Evolutionary conservation across 2,329 filamentous ascomycete genomes (phyloP), one percentile per base, ranked within the genome.

Genomic region (Aspergillus puulaauensis): DNA sequence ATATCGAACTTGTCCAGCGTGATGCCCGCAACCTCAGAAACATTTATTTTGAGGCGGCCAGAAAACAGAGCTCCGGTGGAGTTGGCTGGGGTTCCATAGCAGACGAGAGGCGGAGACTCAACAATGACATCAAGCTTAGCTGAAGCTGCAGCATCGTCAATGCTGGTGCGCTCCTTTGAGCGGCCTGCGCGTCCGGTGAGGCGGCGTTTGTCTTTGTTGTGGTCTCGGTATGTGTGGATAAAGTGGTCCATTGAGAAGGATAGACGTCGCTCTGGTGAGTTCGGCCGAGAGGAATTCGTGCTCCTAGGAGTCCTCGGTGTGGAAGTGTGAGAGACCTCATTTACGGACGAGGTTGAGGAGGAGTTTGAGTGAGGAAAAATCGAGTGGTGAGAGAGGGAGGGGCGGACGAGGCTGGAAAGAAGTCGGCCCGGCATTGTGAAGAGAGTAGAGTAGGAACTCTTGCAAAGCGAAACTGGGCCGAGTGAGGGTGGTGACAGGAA

Each of bases 41-140:
- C 84, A 40, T 86, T 80, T 54, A 98, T 76, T 66, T 88, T 86
- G 66, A 98, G 79, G 72, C 91, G 90, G 31, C 92, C 92, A 1
- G 91, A 96, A 51, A 97, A 84, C 59, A 97, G 80, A 6, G 92
- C 91, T 56, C 93, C 93, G 3, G 88, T 89, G 66, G 92, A 96
- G 64, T 84, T 83, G 61, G 87, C 83, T 1, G 90, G 82, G 23
- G 83, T 80, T 61, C 92, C 92, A 69, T 95, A 90, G 76, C 96
- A 88, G 46, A 97, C 85, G 17, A 93, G 82, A 3, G 93, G 93
- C 1, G 92, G 91, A 12, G 90, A 96, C 79, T 97, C 93, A 62
- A 97, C 89, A 66, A 82, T 74, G 67, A 88, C 79, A 58, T 83
- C 79, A 62, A 88, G 74, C 61, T 79, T 82, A 51, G 83, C 81